Base-by-base conservation (phyloP, 2,329 filamentous ascomycete genomes). In the Aspergillus piperis region DNA sequence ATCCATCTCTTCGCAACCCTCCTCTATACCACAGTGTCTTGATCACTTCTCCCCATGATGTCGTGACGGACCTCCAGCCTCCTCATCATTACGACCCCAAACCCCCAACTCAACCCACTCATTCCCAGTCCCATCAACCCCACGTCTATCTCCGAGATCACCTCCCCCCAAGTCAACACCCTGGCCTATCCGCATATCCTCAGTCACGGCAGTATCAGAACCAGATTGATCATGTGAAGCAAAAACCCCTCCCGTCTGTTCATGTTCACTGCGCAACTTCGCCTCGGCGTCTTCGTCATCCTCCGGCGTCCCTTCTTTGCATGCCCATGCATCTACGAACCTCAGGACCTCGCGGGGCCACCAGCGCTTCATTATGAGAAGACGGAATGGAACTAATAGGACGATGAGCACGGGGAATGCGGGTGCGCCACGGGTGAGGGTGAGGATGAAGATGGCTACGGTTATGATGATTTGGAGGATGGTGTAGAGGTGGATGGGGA, bases 321-420 rank as follows among this genome's bases (percentile, higher is more conserved):
- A 86, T 25, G 77, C 77, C 78, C 77, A 80, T 3, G 76, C 77
- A 66, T 84, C 81, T 36, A 83, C 81, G 67, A 80, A 81, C 39
- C 78, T 68, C 52, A 89, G 76, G 7, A 84, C 85, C 64, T 88
- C 84, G 48, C 80, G 78, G 17, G 78, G 80, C 86, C 86, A 89
- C 57, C 87, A 75, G 53, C 73, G 78, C 60, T 84, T 86, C 85
- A 89, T 88, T 11, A 87, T 57, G 15, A 83, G 75, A 8, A 89
- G 70, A 10, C 87, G 77, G n/a, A 87, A 77, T 0, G 87, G 87
- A 1, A 89, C 86, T n/a, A 88, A 72, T 5, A 83, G 80, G 56
- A 88, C 84, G 61, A 89, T 87, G 25, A 88, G 80, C 7, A 89
- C 74, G 1, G 87, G 86, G 64, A 89, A 89, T 0, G 82, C 85